These are phyloP conservation scores for Xerocomus nothofagi DNA, from an alignment of 1,284 basidiomycete species.

Conservation along the genomic window DNA sequence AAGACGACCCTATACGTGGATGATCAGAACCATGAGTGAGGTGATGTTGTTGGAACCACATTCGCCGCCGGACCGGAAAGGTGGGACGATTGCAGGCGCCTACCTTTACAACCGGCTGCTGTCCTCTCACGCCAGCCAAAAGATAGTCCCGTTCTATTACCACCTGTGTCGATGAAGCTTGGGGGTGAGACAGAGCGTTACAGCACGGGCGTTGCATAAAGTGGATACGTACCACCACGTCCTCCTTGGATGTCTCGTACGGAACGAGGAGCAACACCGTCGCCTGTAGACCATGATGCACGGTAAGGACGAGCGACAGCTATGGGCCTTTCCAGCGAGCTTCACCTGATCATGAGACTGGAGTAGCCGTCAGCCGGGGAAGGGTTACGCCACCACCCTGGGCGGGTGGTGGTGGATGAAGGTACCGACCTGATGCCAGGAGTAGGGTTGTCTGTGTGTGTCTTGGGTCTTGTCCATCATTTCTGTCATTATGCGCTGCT, in stretches of 20 bases:
- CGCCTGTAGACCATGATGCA: slow-evolving; percentile 47
- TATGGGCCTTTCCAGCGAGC: slow-evolving; percentile 11
- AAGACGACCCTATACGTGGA: slow-evolving; percentile 55
- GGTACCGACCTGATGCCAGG: slow-evolving; percentile 58
- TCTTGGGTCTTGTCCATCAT: slow-evolving; percentile 31
- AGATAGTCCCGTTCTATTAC: slow-evolving; percentile 68
- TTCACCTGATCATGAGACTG: slow-evolving; percentile 69
- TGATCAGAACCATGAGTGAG: not conserved
- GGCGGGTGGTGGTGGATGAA: not conserved
- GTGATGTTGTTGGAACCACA: not conserved
- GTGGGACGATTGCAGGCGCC: slow-evolving; percentile 9
- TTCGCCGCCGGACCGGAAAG: not conserved
- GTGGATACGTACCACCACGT: slow-evolving; percentile 55
- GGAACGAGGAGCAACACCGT: slow-evolving; percentile 76
- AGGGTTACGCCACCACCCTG: slow-evolving; percentile 19
- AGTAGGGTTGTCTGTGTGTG: slow-evolving; percentile 50
- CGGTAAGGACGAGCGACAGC: slow-evolving; percentile 21
- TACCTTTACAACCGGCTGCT: slow-evolving; percentile 70
- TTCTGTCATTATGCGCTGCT: slow-evolving; percentile 12
- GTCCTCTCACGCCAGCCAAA: slow-evolving; percentile 67
- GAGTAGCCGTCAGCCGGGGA: slow-evolving; percentile 20
- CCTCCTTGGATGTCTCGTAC: slow-evolving; percentile 65
- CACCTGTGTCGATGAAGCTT: slow-evolving; percentile 45
- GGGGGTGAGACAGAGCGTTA: slow-evolving; percentile 6
- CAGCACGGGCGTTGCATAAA: not conserved